A percentile compares a stretch with the other conserved stretches of the same genome.
Evolutionary conservation across 2,329 filamentous ascomycete genomes (phyloP).

Genomic region (Thielaviopsis euricoi): DNA sequence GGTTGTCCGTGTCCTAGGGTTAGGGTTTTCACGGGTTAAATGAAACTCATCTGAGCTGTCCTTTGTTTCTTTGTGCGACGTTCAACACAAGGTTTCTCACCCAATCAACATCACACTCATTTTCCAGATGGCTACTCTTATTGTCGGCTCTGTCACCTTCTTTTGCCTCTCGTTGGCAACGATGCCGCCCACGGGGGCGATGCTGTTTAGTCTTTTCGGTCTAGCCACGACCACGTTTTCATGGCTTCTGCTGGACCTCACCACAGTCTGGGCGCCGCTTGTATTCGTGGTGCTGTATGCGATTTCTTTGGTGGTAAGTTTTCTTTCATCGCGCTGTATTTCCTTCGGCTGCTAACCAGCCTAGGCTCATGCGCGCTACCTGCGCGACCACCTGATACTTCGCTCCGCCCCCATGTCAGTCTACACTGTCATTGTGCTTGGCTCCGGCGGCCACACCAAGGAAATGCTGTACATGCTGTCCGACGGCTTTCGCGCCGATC

Average conservation of each 20-base stretch:
- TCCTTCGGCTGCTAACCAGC: not conserved
- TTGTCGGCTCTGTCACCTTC: no score
- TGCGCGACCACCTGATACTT: not conserved
- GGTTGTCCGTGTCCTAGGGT: no score
- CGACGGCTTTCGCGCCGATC: slow-evolving; percentile 35
- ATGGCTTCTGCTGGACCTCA: no score
- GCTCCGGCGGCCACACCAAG: slow-evolving; percentile 84
- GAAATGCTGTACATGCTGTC: slow-evolving; percentile 82
- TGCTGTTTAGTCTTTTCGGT: no score
- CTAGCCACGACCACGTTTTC: no score
- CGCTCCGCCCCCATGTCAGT: not conserved
- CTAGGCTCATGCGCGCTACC: slow-evolving; percentile 2
- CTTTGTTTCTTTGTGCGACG: no score
- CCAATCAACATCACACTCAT: no score
- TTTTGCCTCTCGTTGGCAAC: not conserved
- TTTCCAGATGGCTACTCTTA: no score
- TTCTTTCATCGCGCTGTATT: not conserved
- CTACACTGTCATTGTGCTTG: slow-evolving; percentile 42
- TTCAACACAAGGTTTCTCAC: no score
- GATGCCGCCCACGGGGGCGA: not conserved
- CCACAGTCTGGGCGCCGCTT: no score
- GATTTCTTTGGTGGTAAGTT: not conserved
- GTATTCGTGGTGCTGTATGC: not conserved
- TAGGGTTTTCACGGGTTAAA: no score
- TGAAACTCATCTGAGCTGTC: no score